phyloP scores from a whole-genome alignment of 164 flowering plant species.

The Stephania japonica region DNA sequence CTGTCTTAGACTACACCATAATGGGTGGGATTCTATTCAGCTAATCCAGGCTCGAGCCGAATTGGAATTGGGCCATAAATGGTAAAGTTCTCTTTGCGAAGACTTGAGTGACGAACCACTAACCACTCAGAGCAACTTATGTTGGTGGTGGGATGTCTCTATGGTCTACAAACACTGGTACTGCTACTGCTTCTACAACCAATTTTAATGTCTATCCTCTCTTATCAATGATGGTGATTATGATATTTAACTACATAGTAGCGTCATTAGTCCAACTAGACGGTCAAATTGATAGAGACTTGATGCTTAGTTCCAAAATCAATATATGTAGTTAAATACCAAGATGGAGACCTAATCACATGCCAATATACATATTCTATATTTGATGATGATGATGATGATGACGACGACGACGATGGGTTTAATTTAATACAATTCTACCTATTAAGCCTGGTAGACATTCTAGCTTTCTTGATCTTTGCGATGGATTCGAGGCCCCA shows the following conservation, averaged over 20 bases:
- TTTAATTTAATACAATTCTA: not conserved
- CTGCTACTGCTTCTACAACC: no score
- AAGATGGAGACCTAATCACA: constrained; percentile 1
- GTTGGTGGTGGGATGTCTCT: not conserved
- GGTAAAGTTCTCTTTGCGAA: no score
- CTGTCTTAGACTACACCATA: no score
- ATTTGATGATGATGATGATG: not conserved
- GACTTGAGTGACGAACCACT: no score
- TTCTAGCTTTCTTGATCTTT: not conserved
- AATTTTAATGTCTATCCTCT: not conserved
- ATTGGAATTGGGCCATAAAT: no score
- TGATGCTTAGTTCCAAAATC: not conserved
- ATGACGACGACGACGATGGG: not conserved
- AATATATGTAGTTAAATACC: not conserved
- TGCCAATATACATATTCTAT: not conserved
- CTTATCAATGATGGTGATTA: not conserved
- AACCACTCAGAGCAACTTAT: no score
- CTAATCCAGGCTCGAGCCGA: no score
- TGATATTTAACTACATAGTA: not conserved
- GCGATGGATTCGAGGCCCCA: not conserved
- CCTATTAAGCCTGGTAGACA: not conserved
- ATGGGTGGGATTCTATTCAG: no score
- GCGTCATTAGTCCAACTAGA: not conserved
- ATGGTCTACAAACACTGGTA: not conserved
- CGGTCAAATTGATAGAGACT: not conserved